phyloP scores from a whole-genome alignment of 2,329 filamentous ascomycete genomes.

The Biscogniauxia marginata region DNA sequence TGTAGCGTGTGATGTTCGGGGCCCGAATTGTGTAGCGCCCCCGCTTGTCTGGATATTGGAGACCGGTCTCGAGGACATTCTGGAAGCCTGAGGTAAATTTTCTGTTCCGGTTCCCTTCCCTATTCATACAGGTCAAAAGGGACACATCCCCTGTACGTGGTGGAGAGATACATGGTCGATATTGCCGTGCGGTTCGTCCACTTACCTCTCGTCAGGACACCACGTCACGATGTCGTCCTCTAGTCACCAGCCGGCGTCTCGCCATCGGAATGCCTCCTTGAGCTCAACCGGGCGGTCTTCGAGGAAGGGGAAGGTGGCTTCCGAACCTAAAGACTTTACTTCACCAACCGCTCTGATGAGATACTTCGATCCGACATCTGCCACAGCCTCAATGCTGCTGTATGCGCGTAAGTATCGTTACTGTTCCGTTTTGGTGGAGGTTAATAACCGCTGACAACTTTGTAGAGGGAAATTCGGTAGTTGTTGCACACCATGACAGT shows the following conservation, averaged over 20 bases:
- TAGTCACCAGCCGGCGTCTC: conserved; percentile 46
- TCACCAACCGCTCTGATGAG: conserved; percentile 47
- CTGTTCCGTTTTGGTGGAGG: not conserved
- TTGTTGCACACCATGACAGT: conserved; percentile 91
- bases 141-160: conserved; percentile 9
- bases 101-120: conserved; percentile 5
- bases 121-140: conserved; percentile 11
- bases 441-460: conserved; percentile 25
- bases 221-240: conserved; percentile 56
- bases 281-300: conserved; percentile 54
- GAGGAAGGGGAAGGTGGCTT: conserved; percentile 40
- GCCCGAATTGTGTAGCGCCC: conserved; percentile 41
- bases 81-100: conserved; percentile 32
- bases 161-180: conserved; percentile 8
- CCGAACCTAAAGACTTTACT: conserved; percentile 51
- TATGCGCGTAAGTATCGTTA: conserved; percentile 57
- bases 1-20: conserved; percentile 44
- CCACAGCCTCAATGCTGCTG: conserved; percentile 86
- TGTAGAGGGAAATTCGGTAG: conserved; percentile 68
- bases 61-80: conserved; percentile 33
- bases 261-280: conserved; percentile 59
- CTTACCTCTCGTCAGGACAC: conserved; percentile 32
- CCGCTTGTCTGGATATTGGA: conserved; percentile 39
- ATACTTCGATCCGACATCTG: conserved; percentile 82
- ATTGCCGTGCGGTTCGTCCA: conserved; percentile 10